Conservation (phyloP, 192 early-diverging fungal genomes). For the Dissophora ornata region DNA sequence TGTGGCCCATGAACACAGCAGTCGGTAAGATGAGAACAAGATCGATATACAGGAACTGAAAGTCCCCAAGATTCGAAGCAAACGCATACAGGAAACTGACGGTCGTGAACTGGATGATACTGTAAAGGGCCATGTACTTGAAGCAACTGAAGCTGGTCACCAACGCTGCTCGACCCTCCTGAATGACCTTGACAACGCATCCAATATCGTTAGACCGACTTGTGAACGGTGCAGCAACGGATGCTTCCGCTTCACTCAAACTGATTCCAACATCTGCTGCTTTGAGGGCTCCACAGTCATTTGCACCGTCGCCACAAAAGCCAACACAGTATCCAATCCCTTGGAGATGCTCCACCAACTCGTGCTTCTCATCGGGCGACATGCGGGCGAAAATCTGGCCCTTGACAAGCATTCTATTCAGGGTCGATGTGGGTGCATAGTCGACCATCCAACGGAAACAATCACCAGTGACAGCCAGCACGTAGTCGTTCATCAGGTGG, state of each 20-base stretch:
- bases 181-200: slow-evolving; percentile 92
- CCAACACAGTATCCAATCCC: slow-evolving; percentile 92
- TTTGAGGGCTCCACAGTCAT: slow-evolving; percentile 97
- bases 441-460: slow-evolving; percentile 97
- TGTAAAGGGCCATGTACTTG: slow-evolving; percentile 99
- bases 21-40: slow-evolving; percentile 90
- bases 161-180: slow-evolving; percentile 93
- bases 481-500: slow-evolving; percentile 70
- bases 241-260: slow-evolving; percentile 96
- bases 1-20: slow-evolving; percentile 92
- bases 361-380: slow-evolving; percentile 99
- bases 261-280: slow-evolving; percentile 96
- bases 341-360: slow-evolving; percentile 91
- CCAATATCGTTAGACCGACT: slow-evolving; percentile 88
- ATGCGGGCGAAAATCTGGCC: slow-evolving; percentile 95
- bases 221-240: slow-evolving; percentile 98
- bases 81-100: slow-evolving; percentile 93
- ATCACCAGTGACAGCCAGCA: slow-evolving; percentile 95
- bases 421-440: slow-evolving; percentile 68
- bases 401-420: slow-evolving; percentile 87
- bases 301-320: slow-evolving; percentile 99
- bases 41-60: slow-evolving; percentile 97
- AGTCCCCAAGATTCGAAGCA: slow-evolving; percentile 90
- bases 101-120: slow-evolving; percentile 95
- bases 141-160: slow-evolving; percentile 98